Percentiles rank a stretch among this genome's conserved stretches.
These are phyloP conservation scores for Eurotiales sp. DNA, from an alignment of 2,329 filamentous ascomycete species.

Conservation along the genomic window DNA sequence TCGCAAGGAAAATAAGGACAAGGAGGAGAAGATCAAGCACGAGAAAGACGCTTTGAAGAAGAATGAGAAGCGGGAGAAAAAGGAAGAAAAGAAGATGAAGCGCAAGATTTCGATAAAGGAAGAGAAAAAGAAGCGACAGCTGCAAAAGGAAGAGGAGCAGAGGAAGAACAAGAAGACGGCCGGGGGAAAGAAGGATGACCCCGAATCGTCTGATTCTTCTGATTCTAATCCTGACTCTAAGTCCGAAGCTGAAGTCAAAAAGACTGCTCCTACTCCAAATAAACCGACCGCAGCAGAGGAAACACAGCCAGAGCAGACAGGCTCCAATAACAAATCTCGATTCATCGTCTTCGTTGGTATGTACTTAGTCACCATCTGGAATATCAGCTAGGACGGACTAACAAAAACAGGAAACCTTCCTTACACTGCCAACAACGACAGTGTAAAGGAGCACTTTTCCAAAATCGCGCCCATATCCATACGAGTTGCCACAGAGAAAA, in stretches of 20 bases:
- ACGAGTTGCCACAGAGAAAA: conserved; percentile 68
- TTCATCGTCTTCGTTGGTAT: conserved; percentile 76
- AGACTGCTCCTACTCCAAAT: conserved; percentile 19
- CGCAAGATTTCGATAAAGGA: not conserved
- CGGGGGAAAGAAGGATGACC: not conserved
- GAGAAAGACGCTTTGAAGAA: conserved; percentile 17
- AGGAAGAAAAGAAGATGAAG: conserved; percentile 14
- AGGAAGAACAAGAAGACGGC: not conserved
- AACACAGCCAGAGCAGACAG: conserved; percentile 13
- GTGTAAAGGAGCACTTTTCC: conserved; percentile 71
- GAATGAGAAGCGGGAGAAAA: conserved; percentile 14
- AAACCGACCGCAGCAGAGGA: conserved; percentile 18
- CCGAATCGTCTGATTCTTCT: conserved; percentile 6
- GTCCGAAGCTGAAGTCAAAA: conserved; percentile 8
- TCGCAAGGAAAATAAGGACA: not conserved
- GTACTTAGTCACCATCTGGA: conserved; percentile 18
- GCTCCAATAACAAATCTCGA: conserved; percentile 44
- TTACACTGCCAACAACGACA: conserved; percentile 69
- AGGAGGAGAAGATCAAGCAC: conserved; percentile 9
- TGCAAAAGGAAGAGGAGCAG: conserved; percentile 17
- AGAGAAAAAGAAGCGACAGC: conserved; percentile 18
- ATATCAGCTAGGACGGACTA: not conserved
- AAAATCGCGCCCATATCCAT: conserved; percentile 67
- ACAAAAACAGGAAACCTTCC: conserved; percentile 71
- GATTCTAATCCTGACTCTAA: conserved; percentile 9